Base-by-base conservation (phyloP, 75 land plant species). In the Larix kaempferi region DNA sequence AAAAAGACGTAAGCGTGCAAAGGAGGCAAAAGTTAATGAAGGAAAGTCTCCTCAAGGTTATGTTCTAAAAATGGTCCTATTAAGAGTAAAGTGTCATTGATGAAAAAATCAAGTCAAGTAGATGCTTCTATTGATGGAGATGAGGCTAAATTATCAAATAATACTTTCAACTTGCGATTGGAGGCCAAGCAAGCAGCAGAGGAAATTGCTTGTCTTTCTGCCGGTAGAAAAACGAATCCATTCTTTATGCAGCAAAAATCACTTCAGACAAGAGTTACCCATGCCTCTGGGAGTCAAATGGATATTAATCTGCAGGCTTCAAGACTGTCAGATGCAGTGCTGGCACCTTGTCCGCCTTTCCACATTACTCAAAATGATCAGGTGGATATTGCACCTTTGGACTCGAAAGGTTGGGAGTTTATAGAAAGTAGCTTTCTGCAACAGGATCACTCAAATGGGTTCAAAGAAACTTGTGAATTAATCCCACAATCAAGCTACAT, bases 221-320 rank as follows among this genome's bases (percentile, higher is more conserved):
- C 88, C 13, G 93, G 95, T 59, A 89, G 79, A 75, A 81, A 88
- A 77, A 79, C 82, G 19, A 91, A 93, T 83, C 95, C 95, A 29
- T 88, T 93, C 76, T 93, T 91, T 77, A 73, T 27, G 35, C 56
- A 73, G 57, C 13, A 54, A 73, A 73, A 49, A 73, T 21, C 52
- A 39, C 11, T 39, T 29, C 72, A 69, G 52, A 73, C 75, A 55
- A 73, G 58, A 54, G 35, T 5, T 13, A 16, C 58, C 15, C 39
- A 73, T 55, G 6, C 26, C 22, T 25, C 33, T 4, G 35, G 44
- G 29, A 17, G 19, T 52, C 75, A 73, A 55, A 14, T 55, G 2
- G 74, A 73, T 13, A 29, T 1, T 5, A 73, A 73, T 54, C 21
- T 13, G 6, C 57, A 73, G 35, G 52, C 1, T 26, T 25, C 16